phyloP scores from a whole-genome alignment of 1,284 basidiomycete species.

The Ceratorhiza oryzae-sativae region DNA sequence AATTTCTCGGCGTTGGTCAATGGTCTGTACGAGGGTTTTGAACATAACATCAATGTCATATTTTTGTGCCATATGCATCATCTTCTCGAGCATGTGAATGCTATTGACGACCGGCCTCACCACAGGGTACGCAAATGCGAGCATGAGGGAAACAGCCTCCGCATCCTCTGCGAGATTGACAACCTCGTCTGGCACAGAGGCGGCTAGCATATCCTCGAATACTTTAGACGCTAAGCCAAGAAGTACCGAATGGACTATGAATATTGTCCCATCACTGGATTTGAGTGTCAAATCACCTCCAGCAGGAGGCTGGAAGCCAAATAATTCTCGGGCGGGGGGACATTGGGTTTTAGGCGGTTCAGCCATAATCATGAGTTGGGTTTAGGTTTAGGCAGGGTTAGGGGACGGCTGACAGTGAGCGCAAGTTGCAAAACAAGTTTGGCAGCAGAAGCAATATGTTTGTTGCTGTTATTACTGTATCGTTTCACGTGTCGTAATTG shows the following conservation, averaged over 20 bases:
- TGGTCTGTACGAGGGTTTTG: background rate
- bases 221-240: conserved; percentile 27
- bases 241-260: conserved; percentile 12
- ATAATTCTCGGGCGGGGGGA: no score
- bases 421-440: no score
- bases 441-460: no score
- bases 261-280: conserved; percentile 21
- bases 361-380: no score
- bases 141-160: conserved; percentile 16
- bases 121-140: conserved; percentile 26
- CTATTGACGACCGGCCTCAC: background rate
- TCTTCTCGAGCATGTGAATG: conserved; percentile 1
- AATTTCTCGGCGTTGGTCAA: background rate
- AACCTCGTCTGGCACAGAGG: background rate
- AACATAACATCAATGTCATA: conserved; percentile 4
- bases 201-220: conserved; percentile 5
- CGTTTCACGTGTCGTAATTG: no score
- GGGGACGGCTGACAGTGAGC: no score
- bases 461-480: no score
- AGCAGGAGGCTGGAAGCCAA: conserved; percentile 2
- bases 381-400: no score
- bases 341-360: no score
- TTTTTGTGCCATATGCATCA: conserved; percentile 1
- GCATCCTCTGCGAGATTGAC: conserved; percentile 26
- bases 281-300: conserved; percentile 20